Evolutionary conservation across 2,329 filamentous ascomycete genomes (phyloP).

Genomic region (Tolypocladium ovalisporum): DNA sequence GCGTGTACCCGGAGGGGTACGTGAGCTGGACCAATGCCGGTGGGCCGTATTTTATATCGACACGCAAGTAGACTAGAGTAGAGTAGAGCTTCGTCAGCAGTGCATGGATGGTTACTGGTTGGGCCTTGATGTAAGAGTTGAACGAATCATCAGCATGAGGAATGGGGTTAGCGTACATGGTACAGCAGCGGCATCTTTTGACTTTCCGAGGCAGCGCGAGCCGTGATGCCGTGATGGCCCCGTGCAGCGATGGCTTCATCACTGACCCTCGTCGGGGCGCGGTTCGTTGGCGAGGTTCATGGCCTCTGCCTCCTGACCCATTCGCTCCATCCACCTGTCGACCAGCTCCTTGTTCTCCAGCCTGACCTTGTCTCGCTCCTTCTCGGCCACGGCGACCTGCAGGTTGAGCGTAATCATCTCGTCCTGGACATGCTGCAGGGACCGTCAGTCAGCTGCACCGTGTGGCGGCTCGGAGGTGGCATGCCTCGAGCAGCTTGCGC

Average conservation of each 20-base stretch:
- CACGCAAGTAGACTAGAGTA: constrained; percentile 46
- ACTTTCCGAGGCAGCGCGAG: neutral
- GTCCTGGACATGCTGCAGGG: constrained; percentile 66
- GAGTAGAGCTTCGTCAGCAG: constrained; percentile 19
- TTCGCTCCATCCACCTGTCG: constrained; percentile 81
- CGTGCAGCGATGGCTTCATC: neutral
- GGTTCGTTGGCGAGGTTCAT: constrained; percentile 64
- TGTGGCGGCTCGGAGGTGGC: neutral
- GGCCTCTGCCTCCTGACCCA: constrained; percentile 74
- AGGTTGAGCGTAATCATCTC: constrained; percentile 82
- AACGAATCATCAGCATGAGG: neutral
- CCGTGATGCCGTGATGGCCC: neutral
- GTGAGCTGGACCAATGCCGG: constrained; percentile 88
- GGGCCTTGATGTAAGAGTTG: constrained; percentile 6
- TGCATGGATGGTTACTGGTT: constrained; percentile 8
- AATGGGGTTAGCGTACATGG: constrained; percentile 16
- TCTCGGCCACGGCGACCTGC: constrained; percentile 77
- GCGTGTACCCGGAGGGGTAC: constrained; percentile 52
- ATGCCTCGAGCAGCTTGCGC: constrained; percentile 63
- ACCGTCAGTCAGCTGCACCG: constrained; percentile 9
- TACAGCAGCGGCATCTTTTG: constrained; percentile 15
- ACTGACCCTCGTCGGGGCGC: constrained; percentile 14
- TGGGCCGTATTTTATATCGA: constrained; percentile 83
- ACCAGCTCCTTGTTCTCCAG: constrained; percentile 83
- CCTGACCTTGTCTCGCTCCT: constrained; percentile 60